Evolutionary conservation across 1,284 basidiomycete species (phyloP).

Genomic region (Ganoderma boninense): DNA sequence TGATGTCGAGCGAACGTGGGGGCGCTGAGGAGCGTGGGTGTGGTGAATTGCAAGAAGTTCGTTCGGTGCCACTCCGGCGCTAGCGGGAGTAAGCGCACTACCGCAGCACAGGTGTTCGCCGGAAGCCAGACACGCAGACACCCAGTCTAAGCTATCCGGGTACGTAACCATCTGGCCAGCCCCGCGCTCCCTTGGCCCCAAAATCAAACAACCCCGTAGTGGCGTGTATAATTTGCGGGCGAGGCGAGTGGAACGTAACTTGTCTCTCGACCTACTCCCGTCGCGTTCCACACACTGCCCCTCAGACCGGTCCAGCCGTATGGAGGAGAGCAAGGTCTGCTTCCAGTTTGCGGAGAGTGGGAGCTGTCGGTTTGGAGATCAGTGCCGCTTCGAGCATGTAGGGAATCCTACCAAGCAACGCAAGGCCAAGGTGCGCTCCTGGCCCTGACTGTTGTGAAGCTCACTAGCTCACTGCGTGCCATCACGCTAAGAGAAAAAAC

Average conservation of each 20-base stretch:
- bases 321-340: conserved; percentile 5
- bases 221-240: conserved; percentile 7
- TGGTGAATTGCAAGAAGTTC: not conserved
- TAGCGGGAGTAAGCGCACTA: not conserved
- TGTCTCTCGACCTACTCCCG: not conserved
- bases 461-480: not conserved
- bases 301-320: not conserved
- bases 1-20: not conserved
- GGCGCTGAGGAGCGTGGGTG: not conserved
- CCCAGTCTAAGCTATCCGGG: not conserved
- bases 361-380: conserved; percentile 9
- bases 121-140: not conserved
- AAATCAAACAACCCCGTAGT: not conserved
- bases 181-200: conserved; percentile 1
- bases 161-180: not conserved
- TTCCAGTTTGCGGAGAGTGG: conserved; percentile 5
- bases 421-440: not conserved
- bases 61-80: not conserved
- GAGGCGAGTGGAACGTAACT: not conserved
- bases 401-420: not conserved
- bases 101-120: not conserved
- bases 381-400: conserved; percentile 10
- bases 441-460: not conserved
- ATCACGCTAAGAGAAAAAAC: not conserved
- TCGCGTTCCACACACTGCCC: not conserved